phyloP scores from a whole-genome alignment of 768 basidiomycete species.

The Russula sp. region DNA sequence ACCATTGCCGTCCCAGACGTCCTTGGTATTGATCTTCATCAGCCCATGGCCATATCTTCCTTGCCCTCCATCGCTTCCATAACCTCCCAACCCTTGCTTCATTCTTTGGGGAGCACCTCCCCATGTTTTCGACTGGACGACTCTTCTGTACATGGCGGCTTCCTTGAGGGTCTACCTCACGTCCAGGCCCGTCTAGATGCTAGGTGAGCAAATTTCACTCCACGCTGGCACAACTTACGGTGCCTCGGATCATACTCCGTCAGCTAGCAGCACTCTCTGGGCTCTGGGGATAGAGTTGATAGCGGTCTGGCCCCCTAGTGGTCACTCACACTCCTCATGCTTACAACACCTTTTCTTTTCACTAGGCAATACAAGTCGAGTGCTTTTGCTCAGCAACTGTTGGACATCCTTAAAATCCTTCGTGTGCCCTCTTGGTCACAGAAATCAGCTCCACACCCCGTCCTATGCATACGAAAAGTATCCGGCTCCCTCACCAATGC shows the following conservation, averaged over 20 bases:
- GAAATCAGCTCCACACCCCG: constrained; percentile 37
- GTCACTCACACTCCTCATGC: constrained; percentile 26
- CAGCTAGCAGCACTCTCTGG: constrained; percentile 11
- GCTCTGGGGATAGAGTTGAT: constrained; percentile 17
- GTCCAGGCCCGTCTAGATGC: constrained; percentile 49
- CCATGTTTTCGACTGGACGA: constrained; percentile 33
- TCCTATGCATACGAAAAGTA: constrained; percentile 65
- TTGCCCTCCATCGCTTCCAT: background rate
- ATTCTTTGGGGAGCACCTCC: constrained; percentile 26
- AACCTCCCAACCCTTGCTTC: constrained; percentile 23
- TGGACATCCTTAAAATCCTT: constrained; percentile 48
- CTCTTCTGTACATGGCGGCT: constrained; percentile 36
- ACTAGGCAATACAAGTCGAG: constrained; percentile 58
- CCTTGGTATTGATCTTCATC: constrained; percentile 4
- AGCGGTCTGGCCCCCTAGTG: constrained; percentile 31
- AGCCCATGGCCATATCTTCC: constrained; percentile 8
- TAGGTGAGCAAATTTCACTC: constrained; percentile 47
- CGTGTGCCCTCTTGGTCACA: constrained; percentile 54
- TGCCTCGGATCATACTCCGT: constrained; percentile 16
- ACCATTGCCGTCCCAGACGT: constrained; percentile 16
- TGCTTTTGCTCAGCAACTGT: constrained; percentile 46
- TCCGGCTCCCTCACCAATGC: constrained; percentile 93
- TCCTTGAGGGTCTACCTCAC: constrained; percentile 56
- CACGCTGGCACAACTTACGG: constrained; percentile 18
- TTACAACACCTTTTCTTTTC: constrained; percentile 13